Conservation (phyloP, 768 basidiomycete species). For the Hypsizygus marmoreus region DNA sequence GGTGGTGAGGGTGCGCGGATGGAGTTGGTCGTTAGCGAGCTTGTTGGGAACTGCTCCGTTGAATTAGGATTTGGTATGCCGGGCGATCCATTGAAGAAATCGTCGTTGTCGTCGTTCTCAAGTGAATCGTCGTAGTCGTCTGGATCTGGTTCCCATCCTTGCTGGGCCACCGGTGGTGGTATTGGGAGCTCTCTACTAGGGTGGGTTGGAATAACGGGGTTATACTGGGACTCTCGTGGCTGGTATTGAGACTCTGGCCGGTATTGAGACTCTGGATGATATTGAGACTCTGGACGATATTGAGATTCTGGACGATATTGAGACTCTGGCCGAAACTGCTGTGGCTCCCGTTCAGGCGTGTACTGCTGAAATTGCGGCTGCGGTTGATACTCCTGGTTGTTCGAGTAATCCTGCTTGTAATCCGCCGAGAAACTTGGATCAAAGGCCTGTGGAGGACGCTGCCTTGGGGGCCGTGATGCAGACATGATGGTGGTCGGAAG, state of each 20-base stretch:
- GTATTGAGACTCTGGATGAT: constrained; percentile 5
- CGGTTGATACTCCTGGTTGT: too few species aligned
- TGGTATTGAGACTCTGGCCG: constrained; percentile 10
- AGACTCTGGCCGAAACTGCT: constrained; percentile 11
- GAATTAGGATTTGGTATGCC: constrained; percentile 9
- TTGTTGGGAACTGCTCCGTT: constrained; percentile 27
- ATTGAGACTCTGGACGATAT: constrained; percentile 6
- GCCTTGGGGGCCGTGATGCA: constrained; percentile 15
- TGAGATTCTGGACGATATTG: constrained; percentile 1
- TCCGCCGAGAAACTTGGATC: constrained; percentile 9
- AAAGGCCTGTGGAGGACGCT: constrained; percentile 12
- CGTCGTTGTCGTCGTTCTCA: constrained; percentile 23
- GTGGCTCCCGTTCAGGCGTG: constrained; percentile 3
- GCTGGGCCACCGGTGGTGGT: neutral
- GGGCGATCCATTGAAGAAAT: constrained; percentile 23
- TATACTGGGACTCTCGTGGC: constrained; percentile 11
- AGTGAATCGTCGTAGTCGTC: constrained; percentile 19
- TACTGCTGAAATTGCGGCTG: neutral
- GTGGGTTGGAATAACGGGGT: constrained; percentile 10
- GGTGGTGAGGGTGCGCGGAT: constrained; percentile 69
- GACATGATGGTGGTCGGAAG: constrained; percentile 21
- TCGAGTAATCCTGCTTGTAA: too few species aligned
- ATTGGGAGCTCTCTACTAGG: constrained; percentile 11
- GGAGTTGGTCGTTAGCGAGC: constrained; percentile 54
- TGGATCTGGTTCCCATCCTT: constrained; percentile 14